These are phyloP conservation scores for Auxenochlorella pyrenoidosa DNA, from an alignment of 139 green algal genomes.

Conservation along the genomic window DNA sequence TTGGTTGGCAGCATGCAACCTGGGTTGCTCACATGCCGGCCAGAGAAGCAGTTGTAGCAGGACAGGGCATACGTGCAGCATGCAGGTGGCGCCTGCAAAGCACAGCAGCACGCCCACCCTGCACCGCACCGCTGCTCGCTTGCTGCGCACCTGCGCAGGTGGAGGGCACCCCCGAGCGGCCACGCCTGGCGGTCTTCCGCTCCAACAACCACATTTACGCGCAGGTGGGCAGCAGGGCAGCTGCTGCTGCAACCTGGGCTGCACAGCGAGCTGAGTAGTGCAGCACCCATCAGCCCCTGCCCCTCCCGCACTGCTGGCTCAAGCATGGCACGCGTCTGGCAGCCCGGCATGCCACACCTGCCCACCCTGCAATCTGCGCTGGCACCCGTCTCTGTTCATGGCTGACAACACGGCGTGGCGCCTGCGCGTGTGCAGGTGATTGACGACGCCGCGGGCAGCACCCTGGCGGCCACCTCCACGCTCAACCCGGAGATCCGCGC, in stretches of 20 bases:
- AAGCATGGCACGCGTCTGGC: not conserved
- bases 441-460: constrained; percentile 85
- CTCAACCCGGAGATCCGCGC: constrained; percentile 74
- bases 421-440: constrained; percentile 84
- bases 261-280: not conserved
- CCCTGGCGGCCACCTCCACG: constrained; percentile 85
- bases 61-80: not conserved
- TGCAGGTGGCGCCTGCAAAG: not conserved
- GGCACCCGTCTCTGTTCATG: too few species aligned
- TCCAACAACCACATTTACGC: constrained; percentile 99
- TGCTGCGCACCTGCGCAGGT: constrained; percentile 69
- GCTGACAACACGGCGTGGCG: too few species aligned
- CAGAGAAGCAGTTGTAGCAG: not conserved
- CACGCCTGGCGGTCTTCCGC: constrained; percentile 92
- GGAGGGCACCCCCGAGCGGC: constrained; percentile 87
- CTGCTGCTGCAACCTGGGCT: not conserved
- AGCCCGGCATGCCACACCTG: not conserved
- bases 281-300: not conserved
- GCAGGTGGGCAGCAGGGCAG: constrained; percentile 70
- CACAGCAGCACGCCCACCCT: too few species aligned
- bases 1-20: too few species aligned
- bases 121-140: too few species aligned
- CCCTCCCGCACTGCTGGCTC: not conserved
- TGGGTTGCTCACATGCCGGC: not conserved
- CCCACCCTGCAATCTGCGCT: too few species aligned